Evolutionary conservation across 148 eudicot species (phyloP).

Genomic region (Heliamphora exappendiculata): DNA sequence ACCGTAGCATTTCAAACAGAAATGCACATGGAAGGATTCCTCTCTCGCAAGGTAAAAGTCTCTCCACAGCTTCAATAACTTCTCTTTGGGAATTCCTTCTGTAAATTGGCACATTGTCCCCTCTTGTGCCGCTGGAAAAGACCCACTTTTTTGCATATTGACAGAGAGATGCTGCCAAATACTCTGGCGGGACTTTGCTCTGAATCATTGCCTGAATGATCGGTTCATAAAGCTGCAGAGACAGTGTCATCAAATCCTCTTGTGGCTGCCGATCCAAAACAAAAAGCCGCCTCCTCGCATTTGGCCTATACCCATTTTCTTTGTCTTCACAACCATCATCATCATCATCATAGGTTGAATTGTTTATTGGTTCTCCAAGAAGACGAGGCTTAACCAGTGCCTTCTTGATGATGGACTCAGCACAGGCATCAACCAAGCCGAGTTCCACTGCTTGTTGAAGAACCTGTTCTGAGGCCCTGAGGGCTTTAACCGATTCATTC

Average conservation of each 20-base stretch:
- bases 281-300: slow-evolving; percentile 47
- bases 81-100: slow-evolving; percentile 30
- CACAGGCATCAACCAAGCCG: slow-evolving; percentile 35
- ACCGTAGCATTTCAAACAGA: slow-evolving; percentile 39
- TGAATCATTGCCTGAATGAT: slow-evolving; percentile 34
- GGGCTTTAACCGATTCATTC: slow-evolving; percentile 44
- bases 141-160: slow-evolving; percentile 36
- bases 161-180: slow-evolving; percentile 39
- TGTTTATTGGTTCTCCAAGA: slow-evolving; percentile 35
- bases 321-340: slow-evolving; percentile 18
- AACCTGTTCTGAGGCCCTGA: slow-evolving; percentile 20
- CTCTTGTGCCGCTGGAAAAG: neutral
- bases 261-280: slow-evolving; percentile 17
- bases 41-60: slow-evolving; percentile 42
- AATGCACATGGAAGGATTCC: slow-evolving; percentile 31
- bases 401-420: slow-evolving; percentile 32
- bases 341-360: slow-evolving; percentile 8
- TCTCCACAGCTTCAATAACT: slow-evolving; percentile 45
- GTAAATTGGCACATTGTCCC: slow-evolving; percentile 12
- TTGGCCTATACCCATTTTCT: slow-evolving; percentile 22
- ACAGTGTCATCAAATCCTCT: slow-evolving; percentile 45
- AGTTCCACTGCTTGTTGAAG: slow-evolving; percentile 34
- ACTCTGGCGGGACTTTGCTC: slow-evolving; percentile 31
- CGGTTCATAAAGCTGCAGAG: slow-evolving; percentile 42
- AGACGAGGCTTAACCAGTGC: slow-evolving; percentile 44